Base-by-base conservation (phyloP, 345 rosid genomes). In the Xanthoceras sorbifolium region DNA sequence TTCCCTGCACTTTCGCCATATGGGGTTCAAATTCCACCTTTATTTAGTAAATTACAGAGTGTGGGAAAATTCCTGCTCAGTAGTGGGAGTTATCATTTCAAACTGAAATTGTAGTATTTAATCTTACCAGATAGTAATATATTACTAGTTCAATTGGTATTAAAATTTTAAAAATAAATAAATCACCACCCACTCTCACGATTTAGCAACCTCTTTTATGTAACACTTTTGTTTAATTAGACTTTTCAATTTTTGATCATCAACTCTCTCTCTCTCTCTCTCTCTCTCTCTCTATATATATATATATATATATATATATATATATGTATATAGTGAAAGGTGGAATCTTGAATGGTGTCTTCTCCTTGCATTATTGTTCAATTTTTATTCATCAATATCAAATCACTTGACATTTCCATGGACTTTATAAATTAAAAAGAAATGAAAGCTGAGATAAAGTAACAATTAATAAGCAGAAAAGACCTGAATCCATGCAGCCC, bases 311-410 rank as follows among this genome's bases (percentile, higher is more conserved):
- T 18, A 48, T 17, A 5, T 36, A 36, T 36, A 5, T 36, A 5
- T 20, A n/a, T 55, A n/a, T 54, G 0, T 7, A 60, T 17, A 20
- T 63, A 20, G 10, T 3, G 59, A 44, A 73, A 28, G 20, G 32
- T 11, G 70, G 62, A 50, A 64, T 48, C 77, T 48, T 32, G 11
- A n/a, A 44, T 42, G 26, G 52, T 25, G 25, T 17, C 9, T 61
- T 23, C 42, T 42, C 29, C 6, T 29, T 63, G 36, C 44, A 74
- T 63, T 74, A 74, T 74, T 74, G 77, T 11, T 14, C 63, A 50
- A 46, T 22, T 36, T 40, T 72, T 31, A 12, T 48, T 74, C 46
- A 50, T 20, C 29, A 22, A 22, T 10, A 64, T 3, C 77, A 63
- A 46, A 74, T 64, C 48, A 34, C 63, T 29, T 46, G 34, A 48